Base-by-base conservation (phyloP, 2,329 filamentous ascomycete genomes). In the Fusarium secorum region DNA sequence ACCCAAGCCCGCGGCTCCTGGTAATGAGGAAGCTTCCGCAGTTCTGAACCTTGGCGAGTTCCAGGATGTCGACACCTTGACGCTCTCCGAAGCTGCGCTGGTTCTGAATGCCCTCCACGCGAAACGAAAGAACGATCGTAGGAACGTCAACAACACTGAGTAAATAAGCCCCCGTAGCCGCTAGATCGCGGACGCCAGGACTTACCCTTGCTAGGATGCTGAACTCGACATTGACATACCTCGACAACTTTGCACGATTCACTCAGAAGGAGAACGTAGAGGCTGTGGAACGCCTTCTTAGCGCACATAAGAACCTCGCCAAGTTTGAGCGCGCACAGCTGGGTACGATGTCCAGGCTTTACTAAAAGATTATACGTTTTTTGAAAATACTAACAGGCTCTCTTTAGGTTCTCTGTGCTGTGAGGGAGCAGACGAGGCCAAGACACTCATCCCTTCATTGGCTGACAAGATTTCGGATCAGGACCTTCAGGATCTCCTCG, bases 241-340 rank as follows among this genome's bases (percentile, higher is more conserved):
- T 98, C 58, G 94, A 97, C 76, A 90, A 94, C 70, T 99, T 99
- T 82, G 92, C 95, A 22, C 93, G 96, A 38, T 98, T 98, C 87
- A 97, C 97, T 84, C 91, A 95, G 77, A 94, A 95, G 80, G 93
- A 97, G 81, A 96, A 96, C 74, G 93, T 97, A 78, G 93, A 97
- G 83, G 93, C 94, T n/a, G 94, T 98, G 35, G 94, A 97, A 82
- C 90, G 93, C 65, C 85, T 98, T 75, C 87, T 98, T 70, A 92
- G 92, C 73, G 88, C 91, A 64, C 92, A 94, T 78, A 89, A 90
- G 71, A 90, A 94, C 79, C 85, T 99, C 75, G 93, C 93, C 77
- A 93, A 94, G 80, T 98, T 98, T 79, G 96, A 99, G 87, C 89
- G 94, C 76, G 95, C 94, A 46, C 94, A 98, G 83, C 86, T 98